A percentile compares a stretch with the other conserved stretches of the same genome.
These are phyloP conservation scores for Wickerhamiella infanticola DNA, from an alignment of 1,139 yeast species.

Conservation along the genomic window DNA sequence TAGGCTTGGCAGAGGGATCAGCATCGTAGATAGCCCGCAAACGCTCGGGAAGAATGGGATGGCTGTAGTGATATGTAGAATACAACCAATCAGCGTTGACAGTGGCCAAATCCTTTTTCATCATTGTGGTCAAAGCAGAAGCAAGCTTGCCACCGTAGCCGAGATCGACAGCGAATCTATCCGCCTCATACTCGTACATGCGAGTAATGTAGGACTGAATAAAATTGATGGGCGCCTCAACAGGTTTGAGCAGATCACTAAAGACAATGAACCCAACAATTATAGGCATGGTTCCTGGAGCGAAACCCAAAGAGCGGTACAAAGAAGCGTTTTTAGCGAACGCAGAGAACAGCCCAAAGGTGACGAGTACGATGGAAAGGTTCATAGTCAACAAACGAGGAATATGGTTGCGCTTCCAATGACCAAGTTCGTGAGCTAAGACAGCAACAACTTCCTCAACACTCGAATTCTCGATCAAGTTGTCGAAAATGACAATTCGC, in stretches of 20 bases:
- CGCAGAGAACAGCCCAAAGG: conserved; percentile 59
- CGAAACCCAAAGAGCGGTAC: conserved; percentile 66
- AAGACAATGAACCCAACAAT: conserved; percentile 60
- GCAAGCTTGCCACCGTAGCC: conserved; percentile 60
- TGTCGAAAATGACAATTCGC: conserved; percentile 84
- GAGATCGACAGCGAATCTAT: conserved; percentile 58
- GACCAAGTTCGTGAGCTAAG: conserved; percentile 93
- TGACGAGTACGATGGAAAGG: conserved; percentile 47
- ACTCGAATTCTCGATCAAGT: conserved; percentile 66
- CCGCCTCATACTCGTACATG: conserved; percentile 87
- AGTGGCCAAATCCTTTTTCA: conserved; percentile 65
- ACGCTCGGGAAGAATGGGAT: conserved; percentile 84
- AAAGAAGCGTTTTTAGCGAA: conserved; percentile 68
- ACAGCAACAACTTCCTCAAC: conserved; percentile 81
- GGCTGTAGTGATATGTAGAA: conserved; percentile 79
- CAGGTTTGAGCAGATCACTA: conserved; percentile 57
- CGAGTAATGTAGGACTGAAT: conserved; percentile 56
- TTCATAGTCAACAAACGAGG: conserved; percentile 49
- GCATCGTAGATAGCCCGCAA: conserved; percentile 41
- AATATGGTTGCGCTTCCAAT: conserved; percentile 85
- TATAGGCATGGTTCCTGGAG: conserved; percentile 37
- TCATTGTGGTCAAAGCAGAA: conserved; percentile 56
- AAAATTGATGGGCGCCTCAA: conserved; percentile 55
- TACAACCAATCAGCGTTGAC: conserved; percentile 82
- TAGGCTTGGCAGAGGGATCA: neutral